Evolutionary conservation across 768 basidiomycete species (phyloP), one percentile per base, ranked within the genome.

Genomic region (Podaxis mareebaensis): DNA sequence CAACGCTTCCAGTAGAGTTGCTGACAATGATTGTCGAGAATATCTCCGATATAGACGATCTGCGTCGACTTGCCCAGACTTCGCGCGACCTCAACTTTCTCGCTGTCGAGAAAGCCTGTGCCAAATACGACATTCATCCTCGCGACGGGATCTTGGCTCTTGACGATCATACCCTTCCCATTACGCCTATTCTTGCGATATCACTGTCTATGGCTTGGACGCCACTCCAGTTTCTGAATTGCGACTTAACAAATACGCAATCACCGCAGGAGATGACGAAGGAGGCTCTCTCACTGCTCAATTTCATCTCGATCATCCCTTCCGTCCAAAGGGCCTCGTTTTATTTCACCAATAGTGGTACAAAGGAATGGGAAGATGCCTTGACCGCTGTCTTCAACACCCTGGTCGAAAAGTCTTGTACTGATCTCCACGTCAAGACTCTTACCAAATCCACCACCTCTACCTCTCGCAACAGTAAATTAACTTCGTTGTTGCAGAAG

Each of bases 61-160:
- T 63, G 48, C 61, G 57, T 30, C 8, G 12, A 4, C 42, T 63
- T 13, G 61, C 61, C 3, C 61, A 56, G n/a, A 20, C 24, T 20
- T 63, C 61, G 10, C 61, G 61, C 55, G 48, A 63, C 61, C 33
- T 63, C 54, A 63, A 63, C 17, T 57, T 63, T 46, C 61, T 63
- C 26, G 42, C 55, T 13, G 46, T 63, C 44, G 46, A 39, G 3
- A 24, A 51, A 42, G 20, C 57, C 26, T 63, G 61, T 20, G 57
- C 61, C 4, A 51, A 48, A 48, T 57, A 63, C 48, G 33, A 48
- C 13, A 20, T 63, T 24, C 44, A 57, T 6, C 44, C 48, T 26
- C 36, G 36, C 12, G n/a, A 20, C 15, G 61, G 46, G 12, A 40
- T 24, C 4, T 39, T 63, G 24, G 20, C 26, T 3, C 61, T 63